Conservation (phyloP, 2,329 filamentous ascomycete genomes). For the Neoarthrinium moseri region DNA sequence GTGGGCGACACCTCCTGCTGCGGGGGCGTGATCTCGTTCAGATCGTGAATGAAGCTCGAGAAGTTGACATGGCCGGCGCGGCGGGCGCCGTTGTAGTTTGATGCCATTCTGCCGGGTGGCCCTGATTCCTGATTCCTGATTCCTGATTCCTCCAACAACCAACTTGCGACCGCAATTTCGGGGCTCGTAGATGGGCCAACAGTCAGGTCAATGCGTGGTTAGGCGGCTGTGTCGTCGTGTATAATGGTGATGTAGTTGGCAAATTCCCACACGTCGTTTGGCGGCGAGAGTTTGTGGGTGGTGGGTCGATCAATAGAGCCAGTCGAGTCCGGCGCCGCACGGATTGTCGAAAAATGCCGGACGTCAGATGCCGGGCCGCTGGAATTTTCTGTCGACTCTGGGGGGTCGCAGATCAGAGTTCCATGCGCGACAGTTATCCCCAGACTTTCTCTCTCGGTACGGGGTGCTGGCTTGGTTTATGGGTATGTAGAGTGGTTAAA, state of each 20-base stretch:
- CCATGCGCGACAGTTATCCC: no score
- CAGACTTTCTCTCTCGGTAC: no score
- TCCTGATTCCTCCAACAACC: no score
- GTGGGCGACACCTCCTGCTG: slow-evolving; percentile 50
- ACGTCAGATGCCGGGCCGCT: no score
- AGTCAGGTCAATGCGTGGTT: neutral
- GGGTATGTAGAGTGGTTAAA: slow-evolving; percentile 2
- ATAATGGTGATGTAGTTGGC: slow-evolving; percentile 2
- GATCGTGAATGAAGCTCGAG: slow-evolving; percentile 82
- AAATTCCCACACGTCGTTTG: neutral
- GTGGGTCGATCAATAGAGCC: no score
- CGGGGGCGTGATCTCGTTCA: slow-evolving; percentile 68
- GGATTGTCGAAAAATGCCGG: no score
- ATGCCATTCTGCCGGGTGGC: neutral
- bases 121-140: no score
- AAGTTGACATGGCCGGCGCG: slow-evolving; percentile 77
- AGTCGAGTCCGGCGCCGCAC: no score
- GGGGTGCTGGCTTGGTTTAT: no score
- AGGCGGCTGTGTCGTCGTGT: neutral
- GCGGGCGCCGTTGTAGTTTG: slow-evolving; percentile 25
- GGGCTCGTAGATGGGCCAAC: neutral
- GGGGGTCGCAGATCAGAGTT: no score
- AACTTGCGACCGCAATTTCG: neutral
- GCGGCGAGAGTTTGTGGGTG: no score
- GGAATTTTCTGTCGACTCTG: no score